Conservation (phyloP, 768 basidiomycete species). For the Psilocybe azurescens region DNA sequence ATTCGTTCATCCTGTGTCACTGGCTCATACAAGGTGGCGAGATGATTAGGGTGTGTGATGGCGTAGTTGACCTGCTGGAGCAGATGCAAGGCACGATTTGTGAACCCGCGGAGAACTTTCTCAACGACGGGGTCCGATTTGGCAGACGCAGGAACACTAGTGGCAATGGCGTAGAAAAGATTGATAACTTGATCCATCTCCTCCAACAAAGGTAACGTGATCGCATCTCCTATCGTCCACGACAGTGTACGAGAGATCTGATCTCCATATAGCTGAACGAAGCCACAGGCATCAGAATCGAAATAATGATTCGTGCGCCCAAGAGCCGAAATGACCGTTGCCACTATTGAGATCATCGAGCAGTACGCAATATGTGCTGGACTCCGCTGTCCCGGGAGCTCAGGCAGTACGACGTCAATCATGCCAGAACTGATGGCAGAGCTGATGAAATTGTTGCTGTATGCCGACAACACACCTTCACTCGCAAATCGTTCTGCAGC, state of each 20-base stretch:
- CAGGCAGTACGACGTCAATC: conserved; percentile 69
- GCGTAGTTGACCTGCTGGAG: conserved; percentile 91
- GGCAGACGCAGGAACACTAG: conserved; percentile 51
- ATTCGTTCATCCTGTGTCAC: conserved; percentile 76
- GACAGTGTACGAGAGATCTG: conserved; percentile 79
- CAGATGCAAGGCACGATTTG: conserved; percentile 69
- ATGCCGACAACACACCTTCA: conserved; percentile 81
- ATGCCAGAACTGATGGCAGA: conserved; percentile 75
- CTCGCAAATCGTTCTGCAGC: conserved; percentile 88
- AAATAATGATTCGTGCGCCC: conserved; percentile 78
- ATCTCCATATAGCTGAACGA: conserved; percentile 83
- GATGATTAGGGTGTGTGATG: conserved; percentile 88
- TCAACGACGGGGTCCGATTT: conserved; percentile 56
- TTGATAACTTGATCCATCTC: conserved; percentile 84
- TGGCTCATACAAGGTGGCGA: conserved; percentile 82
- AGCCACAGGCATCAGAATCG: conserved; percentile 83
- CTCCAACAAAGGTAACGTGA: conserved; percentile 79
- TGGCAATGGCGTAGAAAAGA: conserved; percentile 77
- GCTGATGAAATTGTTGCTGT: conserved; percentile 83
- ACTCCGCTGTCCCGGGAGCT: conserved; percentile 76
- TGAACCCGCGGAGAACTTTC: conserved; percentile 73
- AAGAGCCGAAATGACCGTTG: conserved; percentile 69
- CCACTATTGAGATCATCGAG: conserved; percentile 79
- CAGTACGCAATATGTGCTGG: conserved; percentile 86
- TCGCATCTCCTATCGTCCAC: conserved; percentile 81